A percentile compares a stretch with the other conserved stretches of the same genome.
These are phyloP conservation scores for Paramecium caudatum DNA, from an alignment of 73 alveolate species.

Conservation along the genomic window DNA sequence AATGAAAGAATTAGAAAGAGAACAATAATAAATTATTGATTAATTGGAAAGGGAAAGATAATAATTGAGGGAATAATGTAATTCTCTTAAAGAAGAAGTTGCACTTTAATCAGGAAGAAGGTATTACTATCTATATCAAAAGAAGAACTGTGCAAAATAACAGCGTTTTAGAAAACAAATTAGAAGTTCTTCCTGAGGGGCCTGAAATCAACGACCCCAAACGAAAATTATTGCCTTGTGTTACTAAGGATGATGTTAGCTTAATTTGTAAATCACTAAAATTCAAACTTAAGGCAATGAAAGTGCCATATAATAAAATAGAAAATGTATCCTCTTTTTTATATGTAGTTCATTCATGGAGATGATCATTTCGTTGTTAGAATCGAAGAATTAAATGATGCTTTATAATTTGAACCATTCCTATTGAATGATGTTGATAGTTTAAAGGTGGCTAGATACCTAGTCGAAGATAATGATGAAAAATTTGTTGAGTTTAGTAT, in stretches of 20 bases:
- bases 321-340: not conserved
- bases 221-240: conserved; percentile 45
- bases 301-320: not conserved
- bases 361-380: not conserved
- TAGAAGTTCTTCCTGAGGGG: conserved; percentile 60
- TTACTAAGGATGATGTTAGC: conserved; percentile 42
- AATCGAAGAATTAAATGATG: conserved; percentile 38
- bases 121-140: not conserved
- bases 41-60: conserved; percentile 55
- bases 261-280: conserved; percentile 3
- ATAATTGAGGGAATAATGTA: not conserved
- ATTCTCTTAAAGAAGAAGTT: conserved; percentile 41
- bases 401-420: conserved; percentile 36
- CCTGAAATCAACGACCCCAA: conserved; percentile 30
- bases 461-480: conserved; percentile 60
- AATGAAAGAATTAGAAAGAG: conserved; percentile 54
- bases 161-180: conserved; percentile 33
- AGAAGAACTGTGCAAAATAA: conserved; percentile 59
- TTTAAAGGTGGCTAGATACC: conserved; percentile 40
- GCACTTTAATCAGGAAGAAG: conserved; percentile 60
- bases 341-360: conserved; percentile 18
- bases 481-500: conserved; percentile 55
- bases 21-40: not conserved
- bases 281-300: conserved; percentile 26
- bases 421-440: conserved; percentile 17